A percentile compares a stretch with the other conserved stretches of the same genome.
phyloP scores from a whole-genome alignment of 306 rosid species.

The Dryas octopetala region DNA sequence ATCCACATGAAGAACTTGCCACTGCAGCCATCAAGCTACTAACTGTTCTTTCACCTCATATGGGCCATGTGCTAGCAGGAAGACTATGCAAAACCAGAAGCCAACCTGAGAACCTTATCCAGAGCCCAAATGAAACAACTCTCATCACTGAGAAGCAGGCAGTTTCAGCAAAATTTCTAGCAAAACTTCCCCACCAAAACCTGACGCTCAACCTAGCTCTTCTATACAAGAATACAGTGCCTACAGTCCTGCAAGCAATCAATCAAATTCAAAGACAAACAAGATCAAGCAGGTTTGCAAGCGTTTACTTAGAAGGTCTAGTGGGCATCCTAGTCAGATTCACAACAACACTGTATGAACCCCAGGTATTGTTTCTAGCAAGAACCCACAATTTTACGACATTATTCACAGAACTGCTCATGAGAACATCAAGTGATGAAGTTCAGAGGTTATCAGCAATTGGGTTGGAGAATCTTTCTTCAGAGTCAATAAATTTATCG shows the following conservation, averaged over 20 bases:
- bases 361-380: slow-evolving; percentile 36
- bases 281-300: slow-evolving; percentile 31
- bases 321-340: slow-evolving; percentile 48
- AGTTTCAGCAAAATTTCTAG: slow-evolving; percentile 39
- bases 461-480: slow-evolving; percentile 51
- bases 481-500: slow-evolving; percentile 36
- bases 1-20: slow-evolving; percentile 32
- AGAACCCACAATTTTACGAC: slow-evolving; percentile 39
- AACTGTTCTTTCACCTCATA: slow-evolving; percentile 35
- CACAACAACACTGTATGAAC: slow-evolving; percentile 43
- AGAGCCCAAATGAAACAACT: slow-evolving; percentile 14
- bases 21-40: slow-evolving; percentile 37
- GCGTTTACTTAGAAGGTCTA: slow-evolving; percentile 34
- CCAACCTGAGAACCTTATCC: slow-evolving; percentile 38
- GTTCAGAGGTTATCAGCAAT: slow-evolving; percentile 50
- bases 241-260: slow-evolving; percentile 37
- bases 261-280: slow-evolving; percentile 31
- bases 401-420: slow-evolving; percentile 40
- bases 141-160: slow-evolving; percentile 46
- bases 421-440: slow-evolving; percentile 37
- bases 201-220: slow-evolving; percentile 38
- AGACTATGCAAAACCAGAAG: slow-evolving; percentile 38
- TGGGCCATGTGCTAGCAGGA: slow-evolving; percentile 35
- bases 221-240: slow-evolving; percentile 32
- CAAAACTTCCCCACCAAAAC: slow-evolving; percentile 44